phyloP scores from a whole-genome alignment of 208 protist genomes.

The Acanthamoeba royreba region DNA sequence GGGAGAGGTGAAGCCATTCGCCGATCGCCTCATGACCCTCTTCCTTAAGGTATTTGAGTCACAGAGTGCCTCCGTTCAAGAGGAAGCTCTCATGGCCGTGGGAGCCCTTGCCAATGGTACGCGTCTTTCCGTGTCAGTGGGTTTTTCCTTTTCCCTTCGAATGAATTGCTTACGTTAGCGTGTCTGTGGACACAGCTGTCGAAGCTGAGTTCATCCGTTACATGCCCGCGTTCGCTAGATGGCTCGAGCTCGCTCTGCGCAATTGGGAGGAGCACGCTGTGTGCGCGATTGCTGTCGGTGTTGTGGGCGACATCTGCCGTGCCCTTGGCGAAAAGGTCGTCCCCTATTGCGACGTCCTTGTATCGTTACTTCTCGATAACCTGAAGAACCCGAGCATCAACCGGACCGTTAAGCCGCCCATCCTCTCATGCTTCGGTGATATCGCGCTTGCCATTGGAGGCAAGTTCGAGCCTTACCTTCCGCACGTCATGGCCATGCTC shows the following conservation, averaged over 20 bases:
- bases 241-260: conserved; percentile 12
- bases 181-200: conserved; percentile 69
- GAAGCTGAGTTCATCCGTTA: conserved; percentile 84
- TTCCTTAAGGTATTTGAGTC: conserved; percentile 62
- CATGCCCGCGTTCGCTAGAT: conserved; percentile 75
- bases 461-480: conserved; percentile 88
- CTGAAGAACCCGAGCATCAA: conserved; percentile 81
- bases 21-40: conserved; percentile 62
- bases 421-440: conserved; percentile 92
- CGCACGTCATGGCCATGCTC: conserved; percentile 83
- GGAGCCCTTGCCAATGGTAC: conserved; percentile 84
- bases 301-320: conserved; percentile 92
- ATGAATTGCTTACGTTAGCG: background rate
- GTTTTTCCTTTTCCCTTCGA: background rate
- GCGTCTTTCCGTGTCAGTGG: background rate
- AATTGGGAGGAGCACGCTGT: conserved; percentile 69
- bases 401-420: conserved; percentile 91
- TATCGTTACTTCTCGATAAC: conserved; percentile 83
- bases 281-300: conserved; percentile 85
- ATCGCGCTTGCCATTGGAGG: conserved; percentile 90
- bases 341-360: conserved; percentile 83
- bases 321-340: conserved; percentile 78
- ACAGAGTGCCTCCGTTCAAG: conserved; percentile 79
- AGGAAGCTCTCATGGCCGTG: conserved; percentile 92
- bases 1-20: background rate